Evolutionary conservation across 805 yeast species (phyloP).

Genomic region (Nematodospora valgi): DNA sequence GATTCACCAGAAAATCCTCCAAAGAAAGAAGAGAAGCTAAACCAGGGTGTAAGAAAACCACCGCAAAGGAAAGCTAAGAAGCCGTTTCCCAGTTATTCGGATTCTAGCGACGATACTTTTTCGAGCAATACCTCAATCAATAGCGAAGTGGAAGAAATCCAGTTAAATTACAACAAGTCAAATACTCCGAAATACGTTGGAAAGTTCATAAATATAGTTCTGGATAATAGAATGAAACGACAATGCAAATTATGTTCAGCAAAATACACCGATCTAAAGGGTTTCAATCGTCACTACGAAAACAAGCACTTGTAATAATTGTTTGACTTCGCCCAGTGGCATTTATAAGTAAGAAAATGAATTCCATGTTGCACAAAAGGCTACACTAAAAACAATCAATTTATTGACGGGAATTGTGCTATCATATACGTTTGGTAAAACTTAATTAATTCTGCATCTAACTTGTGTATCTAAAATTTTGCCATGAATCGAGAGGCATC

Average conservation of each 20-base stretch:
- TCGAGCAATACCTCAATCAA: not conserved
- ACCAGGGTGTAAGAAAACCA: not conserved
- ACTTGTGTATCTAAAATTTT: too few relatives aligned
- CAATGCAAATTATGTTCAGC: constrained; percentile 12
- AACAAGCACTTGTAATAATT: constrained; percentile 6
- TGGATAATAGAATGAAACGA: constrained; percentile 11
- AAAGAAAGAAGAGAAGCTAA: not conserved
- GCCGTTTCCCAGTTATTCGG: not conserved
- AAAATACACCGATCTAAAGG: constrained; percentile 13
- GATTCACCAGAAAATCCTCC: too few relatives aligned
- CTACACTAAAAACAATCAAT: too few relatives aligned
- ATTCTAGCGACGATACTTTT: not conserved
- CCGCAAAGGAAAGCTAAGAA: not conserved
- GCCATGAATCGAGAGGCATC: too few relatives aligned
- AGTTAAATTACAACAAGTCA: constrained; percentile 12
- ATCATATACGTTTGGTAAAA: too few relatives aligned
- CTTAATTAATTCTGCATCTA: too few relatives aligned
- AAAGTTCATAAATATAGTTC: constrained; percentile 11
- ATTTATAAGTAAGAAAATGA: too few relatives aligned
- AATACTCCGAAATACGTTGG: constrained; percentile 15
- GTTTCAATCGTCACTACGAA: constrained; percentile 14
- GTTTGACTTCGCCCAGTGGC: too few relatives aligned
- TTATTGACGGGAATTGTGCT: too few relatives aligned
- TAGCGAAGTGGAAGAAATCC: constrained; percentile 3
- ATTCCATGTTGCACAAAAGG: too few relatives aligned